phyloP scores from a whole-genome alignment of 225 moss, liverwort and hornwort species.

The Neckera pumila region DNA sequence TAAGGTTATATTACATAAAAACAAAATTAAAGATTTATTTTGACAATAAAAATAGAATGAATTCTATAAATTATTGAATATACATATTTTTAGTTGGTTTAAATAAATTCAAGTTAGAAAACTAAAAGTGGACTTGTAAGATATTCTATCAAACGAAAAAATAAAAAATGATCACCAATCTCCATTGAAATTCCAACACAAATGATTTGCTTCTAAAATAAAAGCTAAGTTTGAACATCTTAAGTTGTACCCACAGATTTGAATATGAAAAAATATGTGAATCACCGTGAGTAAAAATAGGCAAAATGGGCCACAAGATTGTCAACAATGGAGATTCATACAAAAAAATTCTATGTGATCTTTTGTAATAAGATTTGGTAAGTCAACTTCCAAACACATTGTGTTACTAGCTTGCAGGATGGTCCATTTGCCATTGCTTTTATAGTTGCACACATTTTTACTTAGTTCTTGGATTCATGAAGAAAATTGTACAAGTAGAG shows the following conservation, averaged over 20 bases:
- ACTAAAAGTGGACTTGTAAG: fast-evolving
- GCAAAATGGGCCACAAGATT: neutral
- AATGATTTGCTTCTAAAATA: neutral
- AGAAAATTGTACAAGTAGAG: neutral
- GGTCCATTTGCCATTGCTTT: neutral
- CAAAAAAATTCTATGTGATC: fast-evolving
- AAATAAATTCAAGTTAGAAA: neutral
- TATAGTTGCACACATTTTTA: neutral
- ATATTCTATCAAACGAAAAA: neutral
- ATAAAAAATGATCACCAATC: neutral
- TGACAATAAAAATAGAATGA: neutral
- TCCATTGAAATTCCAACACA: neutral
- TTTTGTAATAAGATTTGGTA: neutral
- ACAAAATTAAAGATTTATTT: neutral
- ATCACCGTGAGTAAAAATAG: neutral
- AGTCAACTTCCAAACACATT: too few relatives aligned
- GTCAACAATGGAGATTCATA: neutral
- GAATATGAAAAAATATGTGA: fast-evolving
- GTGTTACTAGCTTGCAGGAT: neutral
- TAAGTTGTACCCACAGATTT: neutral
- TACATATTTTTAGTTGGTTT: neutral
- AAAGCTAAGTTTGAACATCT: neutral
- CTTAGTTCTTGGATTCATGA: neutral
- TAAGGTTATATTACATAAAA: neutral
- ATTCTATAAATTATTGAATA: neutral